Base-by-base conservation (phyloP, 768 basidiomycete genomes). In the Amyloporia xantha region DNA sequence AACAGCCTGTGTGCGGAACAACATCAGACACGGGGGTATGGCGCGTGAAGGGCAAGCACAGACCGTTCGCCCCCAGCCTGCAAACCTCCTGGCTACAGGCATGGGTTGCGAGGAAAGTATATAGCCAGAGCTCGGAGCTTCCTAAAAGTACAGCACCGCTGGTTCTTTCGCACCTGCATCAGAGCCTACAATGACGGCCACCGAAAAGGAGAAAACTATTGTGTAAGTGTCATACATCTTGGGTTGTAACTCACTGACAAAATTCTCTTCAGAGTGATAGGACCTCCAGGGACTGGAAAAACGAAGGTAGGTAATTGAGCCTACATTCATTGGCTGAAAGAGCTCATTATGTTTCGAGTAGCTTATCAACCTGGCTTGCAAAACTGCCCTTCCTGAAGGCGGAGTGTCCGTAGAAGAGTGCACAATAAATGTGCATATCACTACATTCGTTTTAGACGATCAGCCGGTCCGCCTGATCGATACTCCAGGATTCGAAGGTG, bases 331-430 rank as follows among this genome's bases (percentile, higher is more conserved):
- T 17, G 19, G 38, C 30, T 33, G 30, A 33, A 33, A 33, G 7
- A 15, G 7, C 7, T 33, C 30, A 15, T 33, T 33, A n/a, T n/a
- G n/a, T n/a, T n/a, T n/a, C n/a, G n/a, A n/a, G 30, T 15, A 61
- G 60, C 61, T 60, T 38, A 59, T 59, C 47, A 59, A 61, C 38
- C 39, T 56, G 23, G 43, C 51, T 41, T 55, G 48, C 24, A 52
- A 43, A 21, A 54, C 56, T 2, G 15, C 54, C 1, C 23, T 57
- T 13, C 30, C 27, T 6, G 59, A 58, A n/a, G 54, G 51, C n/a
- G 15, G 15, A 7, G 27, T 50, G 17, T 47, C 45, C 13, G 44
- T 57, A 13, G 50, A 55, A 27, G 55, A 56, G 4, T 57, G 59
- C 37, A 59, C 60, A 2, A 41, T 38, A 6, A 48, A 44, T 11